phyloP scores from a whole-genome alignment of 164 flowering plant species.

The Chloranthus sessilifolius region DNA sequence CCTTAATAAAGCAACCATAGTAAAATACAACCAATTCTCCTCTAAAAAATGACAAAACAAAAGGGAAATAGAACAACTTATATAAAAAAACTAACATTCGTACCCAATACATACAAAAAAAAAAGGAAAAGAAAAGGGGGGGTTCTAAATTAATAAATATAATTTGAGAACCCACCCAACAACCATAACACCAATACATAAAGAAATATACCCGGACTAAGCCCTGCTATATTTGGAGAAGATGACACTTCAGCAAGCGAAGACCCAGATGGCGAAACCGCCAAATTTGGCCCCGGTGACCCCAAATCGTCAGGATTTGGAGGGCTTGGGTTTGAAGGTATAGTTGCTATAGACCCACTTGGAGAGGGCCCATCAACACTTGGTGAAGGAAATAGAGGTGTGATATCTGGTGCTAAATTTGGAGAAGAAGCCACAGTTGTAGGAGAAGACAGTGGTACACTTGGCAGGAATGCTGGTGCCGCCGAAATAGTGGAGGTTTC shows the following conservation, averaged over 20 bases:
- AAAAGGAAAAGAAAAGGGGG: not conserved
- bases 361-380: slow-evolving; percentile 29
- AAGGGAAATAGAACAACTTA: no score
- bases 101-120: not conserved
- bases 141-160: slow-evolving; percentile 1
- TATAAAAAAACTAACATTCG: no score
- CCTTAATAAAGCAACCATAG: no score
- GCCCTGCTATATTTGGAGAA: slow-evolving; percentile 3
- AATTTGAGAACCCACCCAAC: slow-evolving; percentile 15
- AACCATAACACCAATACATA: slow-evolving; percentile 9
- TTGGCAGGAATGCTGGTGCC: slow-evolving; percentile 30
- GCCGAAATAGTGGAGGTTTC: slow-evolving; percentile 25
- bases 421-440: no score
- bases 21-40: no score
- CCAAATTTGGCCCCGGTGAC: slow-evolving; percentile 28
- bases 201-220: slow-evolving; percentile 8
- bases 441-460: slow-evolving; percentile 20
- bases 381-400: slow-evolving; percentile 50
- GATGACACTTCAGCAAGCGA: slow-evolving; percentile 20
- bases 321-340: slow-evolving; percentile 49
- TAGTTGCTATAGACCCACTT: no score
- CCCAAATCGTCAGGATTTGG: slow-evolving; percentile 40
- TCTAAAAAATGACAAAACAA: no score
- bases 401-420: slow-evolving; percentile 41
- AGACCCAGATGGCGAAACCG: slow-evolving; percentile 30